Evolutionary conservation across 176 grass and related monocot genomes (phyloP), one percentile per base, ranked within the genome.

Genomic region (Oryza brachyantha): DNA sequence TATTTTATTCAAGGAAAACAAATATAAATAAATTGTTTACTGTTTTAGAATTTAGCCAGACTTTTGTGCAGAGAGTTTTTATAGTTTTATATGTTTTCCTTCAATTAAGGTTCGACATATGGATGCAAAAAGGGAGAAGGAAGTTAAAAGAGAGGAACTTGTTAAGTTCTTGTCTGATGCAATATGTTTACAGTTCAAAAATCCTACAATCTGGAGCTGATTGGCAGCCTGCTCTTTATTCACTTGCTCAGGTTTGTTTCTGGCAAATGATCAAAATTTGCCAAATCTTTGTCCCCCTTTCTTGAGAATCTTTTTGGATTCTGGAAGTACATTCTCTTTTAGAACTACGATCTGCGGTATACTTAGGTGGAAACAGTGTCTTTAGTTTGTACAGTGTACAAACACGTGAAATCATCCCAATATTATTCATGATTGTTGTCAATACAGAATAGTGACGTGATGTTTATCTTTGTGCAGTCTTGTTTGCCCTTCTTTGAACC

Each of bases 91-190:
- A 36, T 52, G 36, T 68, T 84, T 82, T 74, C 58, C 61, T 36
- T 64, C 43, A 22, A 37, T 68, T 55, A 75, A 98, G 95, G 89
- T 98, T 85, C 88, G 92, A 41, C 90, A 98, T 87, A 89, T 94
- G 55, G 95, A 98, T 83, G 70, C 91, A 38, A 98, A 87, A 80
- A 98, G 70, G 79, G 95, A 91, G 70, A 98, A 92, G 78, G 87
- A 87, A 29, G 79, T 98, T 66, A 80, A 84, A 22, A 93, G 87
- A 78, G 95, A 63, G 39, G 90, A 94, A 34, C 72, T 98, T 84
- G 84, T 91, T 13, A 89, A 86, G 83, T 98, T 98, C 78, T 72
- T 98, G 59, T 85, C 76, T 48, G 95, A 98, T n/a, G 83, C 83
- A n/a, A 90, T 94, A 84, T 94, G 85, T 74, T 84, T 84, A 66